Conservation (phyloP, 345 rosid genomes). For the Atalantia buxifolia region DNA sequence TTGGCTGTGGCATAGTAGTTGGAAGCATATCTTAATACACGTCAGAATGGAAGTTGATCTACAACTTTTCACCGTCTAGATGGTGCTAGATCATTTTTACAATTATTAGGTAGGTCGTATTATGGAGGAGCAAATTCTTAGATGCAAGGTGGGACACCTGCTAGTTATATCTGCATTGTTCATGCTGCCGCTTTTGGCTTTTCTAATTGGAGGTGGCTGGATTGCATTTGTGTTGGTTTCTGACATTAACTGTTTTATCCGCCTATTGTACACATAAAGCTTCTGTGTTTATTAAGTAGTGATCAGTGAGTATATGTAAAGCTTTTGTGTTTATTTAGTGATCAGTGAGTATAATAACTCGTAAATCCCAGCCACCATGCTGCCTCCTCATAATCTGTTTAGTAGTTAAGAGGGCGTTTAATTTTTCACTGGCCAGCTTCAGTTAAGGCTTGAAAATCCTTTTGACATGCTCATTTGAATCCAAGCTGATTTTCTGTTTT, state of each 20-base stretch:
- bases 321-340: neutral
- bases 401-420: neutral
- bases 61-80: neutral
- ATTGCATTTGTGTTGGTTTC: neutral
- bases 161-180: neutral
- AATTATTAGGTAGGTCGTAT: slow-evolving; percentile 14
- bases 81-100: neutral
- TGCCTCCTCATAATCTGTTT: neutral
- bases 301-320: neutral
- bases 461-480: neutral
- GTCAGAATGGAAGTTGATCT: slow-evolving; percentile 46
- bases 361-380: neutral
- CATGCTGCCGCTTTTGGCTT: neutral
- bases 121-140: neutral
- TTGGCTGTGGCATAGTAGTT: slow-evolving; percentile 65
- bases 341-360: neutral
- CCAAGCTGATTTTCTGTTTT: neutral
- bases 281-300: neutral
- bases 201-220: neutral
- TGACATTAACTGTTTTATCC: neutral
- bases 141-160: neutral
- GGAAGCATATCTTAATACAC: slow-evolving; percentile 46
- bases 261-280: neutral
- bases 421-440: neutral
- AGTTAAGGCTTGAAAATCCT: too few relatives aligned